Evolutionary conservation across 768 basidiomycete genomes (phyloP).

Genomic region (Agaricus subrufescens): DNA sequence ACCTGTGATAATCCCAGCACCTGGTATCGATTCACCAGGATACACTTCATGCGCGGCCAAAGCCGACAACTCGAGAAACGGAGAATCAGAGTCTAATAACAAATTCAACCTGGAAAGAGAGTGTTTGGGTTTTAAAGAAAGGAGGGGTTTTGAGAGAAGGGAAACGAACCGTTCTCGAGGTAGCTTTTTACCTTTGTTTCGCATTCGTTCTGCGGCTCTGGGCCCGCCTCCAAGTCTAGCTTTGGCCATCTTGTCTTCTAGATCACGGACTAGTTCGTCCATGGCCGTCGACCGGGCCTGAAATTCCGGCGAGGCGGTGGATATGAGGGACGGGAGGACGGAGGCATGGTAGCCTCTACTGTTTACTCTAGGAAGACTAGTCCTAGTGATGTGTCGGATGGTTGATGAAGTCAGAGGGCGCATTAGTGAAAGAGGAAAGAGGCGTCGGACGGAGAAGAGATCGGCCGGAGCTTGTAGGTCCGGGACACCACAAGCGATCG

Average conservation of each 20-base stretch:
- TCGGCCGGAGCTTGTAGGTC: slow-evolving; percentile 28
- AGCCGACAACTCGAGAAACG: slow-evolving; percentile 85
- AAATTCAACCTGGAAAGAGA: slow-evolving; percentile 50
- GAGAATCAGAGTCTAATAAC: slow-evolving; percentile 80
- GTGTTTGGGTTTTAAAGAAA: neutral
- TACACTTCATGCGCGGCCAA: slow-evolving; percentile 90
- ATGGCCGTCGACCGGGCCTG: slow-evolving; percentile 59
- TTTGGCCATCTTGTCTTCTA: slow-evolving; percentile 53
- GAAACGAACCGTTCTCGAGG: slow-evolving; percentile 70
- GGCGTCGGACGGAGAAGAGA: slow-evolving; percentile 7
- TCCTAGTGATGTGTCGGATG: neutral
- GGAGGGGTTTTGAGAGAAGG: neutral
- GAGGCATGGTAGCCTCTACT: slow-evolving; percentile 58
- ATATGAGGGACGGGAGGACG: slow-evolving; percentile 68
- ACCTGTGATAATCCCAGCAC: slow-evolving; percentile 89
- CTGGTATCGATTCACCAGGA: slow-evolving; percentile 67
- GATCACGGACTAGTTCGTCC: slow-evolving; percentile 60
- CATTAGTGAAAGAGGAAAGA: slow-evolving; percentile 9
- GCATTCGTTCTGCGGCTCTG: slow-evolving; percentile 73
- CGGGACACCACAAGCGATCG: neutral
- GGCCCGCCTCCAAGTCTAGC: slow-evolving; percentile 70
- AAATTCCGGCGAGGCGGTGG: slow-evolving; percentile 70
- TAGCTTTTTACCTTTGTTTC: slow-evolving; percentile 72
- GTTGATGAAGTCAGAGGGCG: neutral
- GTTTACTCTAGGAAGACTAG: neutral